These are phyloP conservation scores for Phialocephala sp. DNA, from an alignment of 2,329 filamentous ascomycete species.

Conservation along the genomic window DNA sequence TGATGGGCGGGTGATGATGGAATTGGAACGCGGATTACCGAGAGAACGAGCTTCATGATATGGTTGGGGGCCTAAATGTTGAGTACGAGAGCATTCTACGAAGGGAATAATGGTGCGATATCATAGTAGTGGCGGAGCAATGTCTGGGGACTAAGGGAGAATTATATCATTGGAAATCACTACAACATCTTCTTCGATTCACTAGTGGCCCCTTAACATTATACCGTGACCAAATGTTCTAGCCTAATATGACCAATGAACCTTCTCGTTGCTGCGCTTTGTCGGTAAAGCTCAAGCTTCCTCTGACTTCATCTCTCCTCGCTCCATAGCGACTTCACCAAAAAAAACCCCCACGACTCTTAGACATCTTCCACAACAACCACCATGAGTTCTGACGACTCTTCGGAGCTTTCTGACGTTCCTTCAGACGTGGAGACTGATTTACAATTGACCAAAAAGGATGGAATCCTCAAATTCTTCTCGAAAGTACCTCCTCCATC, in stretches of 20 bases:
- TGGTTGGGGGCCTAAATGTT: background rate
- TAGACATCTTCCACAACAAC: constrained; percentile 28
- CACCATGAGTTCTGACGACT: constrained; percentile 56
- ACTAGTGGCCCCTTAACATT: constrained; percentile 1
- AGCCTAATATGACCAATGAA: constrained; percentile 12
- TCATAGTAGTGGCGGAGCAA: background rate
- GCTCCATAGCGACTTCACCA: background rate
- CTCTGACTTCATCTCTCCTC: constrained; percentile 31
- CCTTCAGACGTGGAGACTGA: constrained; percentile 63
- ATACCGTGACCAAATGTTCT: constrained; percentile 16
- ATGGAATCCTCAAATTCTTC: constrained; percentile 72
- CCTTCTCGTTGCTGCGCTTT: constrained; percentile 30
- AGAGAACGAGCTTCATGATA: background rate
- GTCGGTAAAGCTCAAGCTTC: constrained; percentile 33
- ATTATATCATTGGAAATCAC: constrained; percentile 1
- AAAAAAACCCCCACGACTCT: constrained; percentile 19
- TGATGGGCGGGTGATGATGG: background rate
- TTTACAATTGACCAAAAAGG: constrained; percentile 55
- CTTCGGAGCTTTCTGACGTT: constrained; percentile 65
- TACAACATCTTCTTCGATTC: constrained; percentile 1
- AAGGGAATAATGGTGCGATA: background rate
- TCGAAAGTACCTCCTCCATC: constrained; percentile 54
- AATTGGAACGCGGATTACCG: background rate
- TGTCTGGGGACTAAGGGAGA: background rate
- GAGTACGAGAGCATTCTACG: background rate